These are phyloP conservation scores for Neonectria punicea DNA, from an alignment of 2,329 filamentous ascomycete genomes.

Conservation along the genomic window DNA sequence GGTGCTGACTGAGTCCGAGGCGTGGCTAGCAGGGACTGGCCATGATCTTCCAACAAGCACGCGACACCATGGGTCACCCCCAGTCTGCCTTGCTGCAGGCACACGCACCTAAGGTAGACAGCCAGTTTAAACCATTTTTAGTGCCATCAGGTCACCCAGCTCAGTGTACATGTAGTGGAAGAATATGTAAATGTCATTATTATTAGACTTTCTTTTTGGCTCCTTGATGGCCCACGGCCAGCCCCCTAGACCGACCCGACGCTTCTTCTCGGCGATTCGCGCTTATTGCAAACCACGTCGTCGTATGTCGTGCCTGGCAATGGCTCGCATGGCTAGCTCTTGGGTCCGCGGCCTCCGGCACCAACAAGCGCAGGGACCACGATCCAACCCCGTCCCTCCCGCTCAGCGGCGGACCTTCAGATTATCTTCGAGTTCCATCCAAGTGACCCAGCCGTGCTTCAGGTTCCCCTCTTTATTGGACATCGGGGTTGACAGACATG, in stretches of 20 bases:
- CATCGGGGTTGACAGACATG: constrained; percentile 17
- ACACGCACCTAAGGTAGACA: constrained; percentile 1
- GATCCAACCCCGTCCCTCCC: constrained; percentile 8
- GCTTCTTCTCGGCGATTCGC: constrained; percentile 24
- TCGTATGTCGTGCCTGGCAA: constrained; percentile 2
- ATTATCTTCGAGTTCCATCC: background rate
- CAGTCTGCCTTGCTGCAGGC: constrained; percentile 2
- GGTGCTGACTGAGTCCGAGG: constrained; percentile 32
- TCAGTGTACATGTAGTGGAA: background rate
- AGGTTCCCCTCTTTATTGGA: constrained; percentile 15
- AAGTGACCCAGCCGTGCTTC: background rate
- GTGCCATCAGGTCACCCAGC: background rate
- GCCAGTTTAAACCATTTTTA: background rate
- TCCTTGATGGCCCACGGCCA: background rate
- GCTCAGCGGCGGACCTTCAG: background rate
- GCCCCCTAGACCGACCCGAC: background rate
- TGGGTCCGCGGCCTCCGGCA: constrained; percentile 33
- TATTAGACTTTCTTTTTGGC: constrained; percentile 1
- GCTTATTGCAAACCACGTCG: constrained; percentile 3
- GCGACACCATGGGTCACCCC: constrained; percentile 32
- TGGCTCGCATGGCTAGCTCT: constrained; percentile 8
- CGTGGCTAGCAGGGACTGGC: constrained; percentile 35
- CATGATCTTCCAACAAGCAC: constrained; percentile 24
- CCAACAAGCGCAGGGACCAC: constrained; percentile 14
- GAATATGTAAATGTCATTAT: background rate